Evolutionary conservation across 306 rosid genomes (phyloP).

Genomic region (Nissolia schottii): DNA sequence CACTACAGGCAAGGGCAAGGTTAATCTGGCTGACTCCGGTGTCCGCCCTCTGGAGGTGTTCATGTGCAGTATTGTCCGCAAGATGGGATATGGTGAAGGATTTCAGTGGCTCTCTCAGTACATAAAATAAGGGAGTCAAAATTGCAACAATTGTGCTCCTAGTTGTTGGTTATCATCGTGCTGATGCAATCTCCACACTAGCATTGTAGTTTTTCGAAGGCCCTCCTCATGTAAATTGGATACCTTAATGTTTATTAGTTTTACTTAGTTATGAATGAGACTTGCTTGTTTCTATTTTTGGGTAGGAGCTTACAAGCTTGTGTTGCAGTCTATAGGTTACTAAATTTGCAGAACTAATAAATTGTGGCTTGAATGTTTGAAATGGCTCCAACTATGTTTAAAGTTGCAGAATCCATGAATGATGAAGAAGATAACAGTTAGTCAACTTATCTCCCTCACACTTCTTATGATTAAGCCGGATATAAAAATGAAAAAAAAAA

Average conservation of each 20-base stretch:
- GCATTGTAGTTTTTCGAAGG: conserved; percentile 20
- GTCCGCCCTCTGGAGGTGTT: conserved; percentile 82
- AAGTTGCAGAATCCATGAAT: background rate
- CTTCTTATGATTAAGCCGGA: too few species aligned
- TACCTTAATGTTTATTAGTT: conserved; percentile 24
- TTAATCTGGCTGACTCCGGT: conserved; percentile 50
- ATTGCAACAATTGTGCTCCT: conserved; percentile 10
- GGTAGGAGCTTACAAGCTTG: conserved; percentile 10
- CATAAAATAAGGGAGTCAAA: conserved; percentile 48
- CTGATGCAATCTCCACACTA: conserved; percentile 22
- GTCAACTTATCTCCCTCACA: background rate
- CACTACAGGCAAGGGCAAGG: conserved; percentile 80
- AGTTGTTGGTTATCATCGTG: conserved; percentile 13
- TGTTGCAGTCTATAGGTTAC: conserved; percentile 23
- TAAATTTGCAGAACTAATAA: conserved; percentile 28
- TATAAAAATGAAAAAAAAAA: too few species aligned
- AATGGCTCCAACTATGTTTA: background rate
- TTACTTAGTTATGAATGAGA: conserved; percentile 26
- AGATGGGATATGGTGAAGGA: conserved; percentile 91
- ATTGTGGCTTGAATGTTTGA: conserved; percentile 19
- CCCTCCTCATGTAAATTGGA: conserved; percentile 42
- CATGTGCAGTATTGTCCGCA: conserved; percentile 89
- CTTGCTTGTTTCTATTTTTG: conserved; percentile 3
- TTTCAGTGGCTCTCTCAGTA: conserved; percentile 85
- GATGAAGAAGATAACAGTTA: background rate